Evolutionary conservation across 441 rosid species (phyloP).

Genomic region (Metrosideros polymorpha): DNA sequence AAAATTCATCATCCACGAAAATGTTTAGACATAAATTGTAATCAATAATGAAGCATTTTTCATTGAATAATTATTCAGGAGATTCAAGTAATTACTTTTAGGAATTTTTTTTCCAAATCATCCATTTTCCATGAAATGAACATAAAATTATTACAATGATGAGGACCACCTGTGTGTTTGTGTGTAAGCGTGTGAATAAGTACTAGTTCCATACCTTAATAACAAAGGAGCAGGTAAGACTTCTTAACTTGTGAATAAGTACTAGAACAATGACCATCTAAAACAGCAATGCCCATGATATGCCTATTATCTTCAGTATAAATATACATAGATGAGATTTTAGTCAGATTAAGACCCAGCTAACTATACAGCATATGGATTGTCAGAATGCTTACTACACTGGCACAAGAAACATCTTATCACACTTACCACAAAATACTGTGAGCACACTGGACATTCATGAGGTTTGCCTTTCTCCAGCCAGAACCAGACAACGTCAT

Average conservation of each 20-base stretch:
- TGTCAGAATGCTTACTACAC: neutral
- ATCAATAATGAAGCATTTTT: too few relatives aligned
- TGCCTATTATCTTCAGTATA: neutral
- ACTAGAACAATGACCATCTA: neutral
- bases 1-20: too few relatives aligned
- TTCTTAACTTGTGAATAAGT: neutral
- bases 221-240: neutral
- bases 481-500: slow-evolving; percentile 98
- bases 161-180: neutral
- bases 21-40: too few relatives aligned
- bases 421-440: slow-evolving; percentile 72
- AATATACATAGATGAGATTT: neutral
- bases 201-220: too few relatives aligned
- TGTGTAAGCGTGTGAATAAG: neutral
- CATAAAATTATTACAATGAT: neutral
- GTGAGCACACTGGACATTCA: slow-evolving; percentile 94
- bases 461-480: slow-evolving; percentile 82
- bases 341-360: neutral
- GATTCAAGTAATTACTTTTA: too few relatives aligned
- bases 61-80: too few relatives aligned
- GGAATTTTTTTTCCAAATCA: too few relatives aligned
- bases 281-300: neutral
- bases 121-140: too few relatives aligned
- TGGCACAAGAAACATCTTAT: neutral
- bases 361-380: neutral